Base-by-base conservation (phyloP, 257 asterid species). In the Anisodus tanguticus region DNA sequence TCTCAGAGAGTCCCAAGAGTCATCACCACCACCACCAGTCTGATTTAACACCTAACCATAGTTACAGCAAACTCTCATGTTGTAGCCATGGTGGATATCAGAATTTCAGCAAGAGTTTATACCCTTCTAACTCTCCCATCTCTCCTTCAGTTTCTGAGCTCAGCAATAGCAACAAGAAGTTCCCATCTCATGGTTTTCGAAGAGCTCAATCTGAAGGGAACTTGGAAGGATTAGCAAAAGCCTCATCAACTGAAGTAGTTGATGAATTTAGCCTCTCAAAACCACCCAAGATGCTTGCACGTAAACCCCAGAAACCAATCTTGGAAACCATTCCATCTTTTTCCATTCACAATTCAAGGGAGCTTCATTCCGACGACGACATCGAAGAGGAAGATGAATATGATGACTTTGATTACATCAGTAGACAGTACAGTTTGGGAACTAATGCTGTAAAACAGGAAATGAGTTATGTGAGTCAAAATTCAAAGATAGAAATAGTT, bases 131-230 rank as follows among this genome's bases (percentile, higher is more conserved):
- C 11, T 91, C 96, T 54, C 89, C 88, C 9, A 60, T 77, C 53
- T 88, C 91, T 12, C 91, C 97, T 43, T 88, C 94, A 0, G 43
- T 88, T 26, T 69, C 89, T 22, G 94, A 88, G 39, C 49, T 79
- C 76, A 83, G 85, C 55, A 67, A 79, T 85, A 15, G 79, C 39
- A 43, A 11, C 58, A 43, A 6, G 12, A 35, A 31, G 5, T 66
- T 82, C n/a, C 63, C 86, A 57, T 71, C 55, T 15, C 81, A 58
- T 8, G 93, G 94, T 16, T 85, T 95, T 78, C 88, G 97, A 76
- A 89, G 94, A 78, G 95, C 89, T 62, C 94, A 86, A 53, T 95
- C 99, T 3, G 98, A 94, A 17, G 97, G 98, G 70, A 94, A 95
- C 85, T 87, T 95, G 87, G 94, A 88, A 81, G 90, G 86, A 3